Evolutionary conservation across 495 filamentous ascomycete genomes (phyloP), one percentile per base, ranked within the genome.

Genomic region (Arthonia radiata): DNA sequence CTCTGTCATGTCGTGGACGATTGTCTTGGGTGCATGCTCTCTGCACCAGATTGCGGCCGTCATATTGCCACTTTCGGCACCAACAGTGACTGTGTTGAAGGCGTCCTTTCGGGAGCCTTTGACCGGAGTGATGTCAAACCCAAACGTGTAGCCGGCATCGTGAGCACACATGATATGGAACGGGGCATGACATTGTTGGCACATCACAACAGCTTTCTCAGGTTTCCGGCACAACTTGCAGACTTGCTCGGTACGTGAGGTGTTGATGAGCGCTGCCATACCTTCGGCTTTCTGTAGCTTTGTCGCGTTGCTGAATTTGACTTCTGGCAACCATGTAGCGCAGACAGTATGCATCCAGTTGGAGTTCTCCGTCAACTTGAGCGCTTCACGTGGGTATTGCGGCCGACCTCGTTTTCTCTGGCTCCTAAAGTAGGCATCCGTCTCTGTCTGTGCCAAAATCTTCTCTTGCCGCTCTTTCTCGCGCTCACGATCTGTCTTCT

Each of bases 331-430:
- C 69, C 72, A 93, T 17, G 93, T 54, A 3, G 86, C 80, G 38
- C 86, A 99, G 23, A 68, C 62, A 15, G 93, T 78, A 41, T 99
- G 86, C n/a, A 90, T 75, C 86, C 86, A 99, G 38, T 94, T 93
- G 47, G 93, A 93, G 31, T 78, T 73, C 5, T 71, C 66, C 0
- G 86, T 99, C 16, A 75, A 60, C 53, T 99, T 99, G 28, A 99
- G 49, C 3, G 86, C 71, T 38, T 94, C 86, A 11, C 89, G 75
- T 15, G 86, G 86, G 38, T 74, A 62, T 13, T 71, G 48, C 3
- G 89, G 82, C 18, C 79, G 72, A 31, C 72, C 76, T 40, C 63
- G 56, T 15, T 79, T 70, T 39, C 76, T 65, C 44, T 99, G 89
- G 37, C 64, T 66, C 40, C 73, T 75, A 8, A 65, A 64, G 41